A percentile compares a stretch with the other conserved stretches of the same genome.
These are phyloP conservation scores for Ceratorhiza oryzae-sativae DNA, from an alignment of 1,284 basidiomycete species.

Conservation along the genomic window DNA sequence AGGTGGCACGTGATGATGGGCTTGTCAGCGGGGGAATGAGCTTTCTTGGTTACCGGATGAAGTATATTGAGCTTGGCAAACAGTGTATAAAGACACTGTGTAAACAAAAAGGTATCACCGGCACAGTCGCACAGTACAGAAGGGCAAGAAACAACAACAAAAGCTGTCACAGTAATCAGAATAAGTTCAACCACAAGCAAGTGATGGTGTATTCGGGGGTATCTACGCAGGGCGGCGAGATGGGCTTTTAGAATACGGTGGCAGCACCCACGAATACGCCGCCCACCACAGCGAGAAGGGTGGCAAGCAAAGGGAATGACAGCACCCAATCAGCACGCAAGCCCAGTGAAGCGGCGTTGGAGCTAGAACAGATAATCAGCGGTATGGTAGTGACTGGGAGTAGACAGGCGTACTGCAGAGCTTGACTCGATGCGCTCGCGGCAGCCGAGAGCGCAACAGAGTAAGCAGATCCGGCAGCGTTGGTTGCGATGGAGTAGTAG, in stretches of 20 bases:
- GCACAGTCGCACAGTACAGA: not conserved
- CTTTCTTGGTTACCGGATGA: not conserved
- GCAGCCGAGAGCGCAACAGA: constrained; percentile 6
- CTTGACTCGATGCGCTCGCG: not conserved
- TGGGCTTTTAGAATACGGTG: not conserved
- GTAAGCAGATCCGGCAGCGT: constrained; percentile 20
- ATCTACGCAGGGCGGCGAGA: not conserved
- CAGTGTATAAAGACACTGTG: not conserved
- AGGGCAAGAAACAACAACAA: not conserved
- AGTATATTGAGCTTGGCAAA: not conserved
- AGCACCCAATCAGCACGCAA: not conserved
- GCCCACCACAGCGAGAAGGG: constrained; percentile 6
- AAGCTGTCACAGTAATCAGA: not conserved
- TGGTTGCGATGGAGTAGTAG: constrained; percentile 25
- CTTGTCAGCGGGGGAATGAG: not conserved
- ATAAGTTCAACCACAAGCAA: not conserved
- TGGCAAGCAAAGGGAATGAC: constrained; percentile 17
- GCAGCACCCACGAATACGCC: constrained; percentile 7
- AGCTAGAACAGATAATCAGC: not conserved
- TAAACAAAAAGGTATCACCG: not conserved
- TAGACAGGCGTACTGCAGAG: not conserved
- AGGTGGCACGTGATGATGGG: not conserved
- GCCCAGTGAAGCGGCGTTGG: constrained; percentile 14
- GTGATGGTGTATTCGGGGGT: not conserved
- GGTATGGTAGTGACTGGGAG: not conserved